Evolutionary conservation across 352 stramenopile genomes (phyloP).

Genomic region (Pythium utonaiense): DNA sequence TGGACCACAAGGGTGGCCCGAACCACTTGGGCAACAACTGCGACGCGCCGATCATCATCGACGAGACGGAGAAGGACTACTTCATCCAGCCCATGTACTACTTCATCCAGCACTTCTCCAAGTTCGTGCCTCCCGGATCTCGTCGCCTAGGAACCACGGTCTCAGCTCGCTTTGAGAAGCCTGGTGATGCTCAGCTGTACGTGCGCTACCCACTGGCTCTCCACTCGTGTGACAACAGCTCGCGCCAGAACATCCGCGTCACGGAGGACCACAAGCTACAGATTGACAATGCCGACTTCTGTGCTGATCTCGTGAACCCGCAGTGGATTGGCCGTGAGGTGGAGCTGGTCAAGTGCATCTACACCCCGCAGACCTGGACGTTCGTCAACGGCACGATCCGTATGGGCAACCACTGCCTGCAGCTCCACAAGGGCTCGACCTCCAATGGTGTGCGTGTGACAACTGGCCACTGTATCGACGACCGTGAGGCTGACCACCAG

Average conservation of each 20-base stretch:
- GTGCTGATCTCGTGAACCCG: constrained; percentile 47
- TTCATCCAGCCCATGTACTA: constrained; percentile 89
- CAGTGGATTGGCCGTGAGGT: constrained; percentile 57
- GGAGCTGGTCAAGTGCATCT: constrained; percentile 61
- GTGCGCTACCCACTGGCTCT: constrained; percentile 57
- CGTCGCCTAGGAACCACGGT: constrained; percentile 61
- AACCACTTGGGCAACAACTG: constrained; percentile 86
- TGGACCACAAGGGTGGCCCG: constrained; percentile 83
- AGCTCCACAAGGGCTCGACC: constrained; percentile 62
- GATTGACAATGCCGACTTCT: constrained; percentile 55
- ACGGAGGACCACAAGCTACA: constrained; percentile 72
- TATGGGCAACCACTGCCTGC: constrained; percentile 62
- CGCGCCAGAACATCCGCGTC: constrained; percentile 50
- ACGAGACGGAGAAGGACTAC: constrained; percentile 59
- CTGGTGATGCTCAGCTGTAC: constrained; percentile 61
- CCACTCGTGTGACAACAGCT: constrained; percentile 59
- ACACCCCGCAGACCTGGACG: constrained; percentile 64
- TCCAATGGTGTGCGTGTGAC: constrained; percentile 49
- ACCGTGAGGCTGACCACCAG: constrained; percentile 37
- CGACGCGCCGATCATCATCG: constrained; percentile 78
- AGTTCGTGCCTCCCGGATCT: constrained; percentile 78
- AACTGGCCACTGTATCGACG: constrained; percentile 40
- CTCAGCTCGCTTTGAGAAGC: constrained; percentile 38
- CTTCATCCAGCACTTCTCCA: constrained; percentile 89
- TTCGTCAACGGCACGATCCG: constrained; percentile 55